phyloP scores from a whole-genome alignment of 2,329 filamentous ascomycete species.

The Colletotrichum lindemuthianum region DNA sequence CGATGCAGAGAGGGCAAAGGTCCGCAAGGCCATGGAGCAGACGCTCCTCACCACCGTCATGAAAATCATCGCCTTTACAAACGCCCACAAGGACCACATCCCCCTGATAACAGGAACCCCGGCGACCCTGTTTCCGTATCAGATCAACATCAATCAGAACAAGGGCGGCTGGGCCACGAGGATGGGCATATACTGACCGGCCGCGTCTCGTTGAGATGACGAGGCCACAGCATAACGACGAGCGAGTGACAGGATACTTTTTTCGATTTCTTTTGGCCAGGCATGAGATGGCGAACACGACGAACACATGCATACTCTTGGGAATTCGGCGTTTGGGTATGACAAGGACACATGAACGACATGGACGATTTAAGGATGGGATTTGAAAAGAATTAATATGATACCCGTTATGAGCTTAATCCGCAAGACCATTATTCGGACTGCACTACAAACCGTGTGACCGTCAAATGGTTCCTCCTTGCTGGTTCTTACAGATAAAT shows the following conservation, averaged over 20 bases:
- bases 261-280: not conserved
- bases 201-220: not conserved
- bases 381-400: conserved; percentile 20
- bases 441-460: too few species aligned
- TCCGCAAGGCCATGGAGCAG: conserved; percentile 89
- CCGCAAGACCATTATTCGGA: too few species aligned
- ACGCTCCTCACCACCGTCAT: conserved; percentile 87
- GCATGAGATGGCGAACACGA: not conserved
- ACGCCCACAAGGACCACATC: conserved; percentile 93
- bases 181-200: conserved; percentile 75
- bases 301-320: not conserved
- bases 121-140: conserved; percentile 94
- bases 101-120: conserved; percentile 95
- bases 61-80: conserved; percentile 89
- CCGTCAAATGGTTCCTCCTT: too few species aligned
- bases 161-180: conserved; percentile 81
- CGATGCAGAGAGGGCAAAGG: conserved; percentile 83
- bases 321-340: conserved; percentile 10
- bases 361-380: conserved; percentile 18
- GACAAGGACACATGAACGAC: not conserved
- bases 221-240: not conserved
- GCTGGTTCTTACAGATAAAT: too few species aligned
- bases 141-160: conserved; percentile 89
- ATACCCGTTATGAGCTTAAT: conserved; percentile 28
- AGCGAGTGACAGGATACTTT: not conserved